Evolutionary conservation across 805 yeast species (phyloP).

Genomic region (Saturnispora sanitii): DNA sequence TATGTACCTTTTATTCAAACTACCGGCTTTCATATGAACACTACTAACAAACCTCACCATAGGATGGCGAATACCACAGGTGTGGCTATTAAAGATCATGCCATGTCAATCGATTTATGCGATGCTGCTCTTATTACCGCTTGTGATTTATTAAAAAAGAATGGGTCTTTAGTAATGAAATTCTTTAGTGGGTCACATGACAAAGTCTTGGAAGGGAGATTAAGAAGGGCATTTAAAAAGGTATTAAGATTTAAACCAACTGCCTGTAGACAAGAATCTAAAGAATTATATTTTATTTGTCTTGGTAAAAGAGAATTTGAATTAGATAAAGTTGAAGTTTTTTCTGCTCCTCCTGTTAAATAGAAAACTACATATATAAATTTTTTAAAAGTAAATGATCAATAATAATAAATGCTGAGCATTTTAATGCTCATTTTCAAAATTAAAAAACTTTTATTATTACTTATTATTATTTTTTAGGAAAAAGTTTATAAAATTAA

Average conservation of each 20-base stretch:
- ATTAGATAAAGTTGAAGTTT: slow-evolving; percentile 36
- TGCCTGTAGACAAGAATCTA: slow-evolving; percentile 70
- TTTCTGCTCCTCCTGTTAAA: slow-evolving; percentile 16
- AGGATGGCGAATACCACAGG: slow-evolving; percentile 96
- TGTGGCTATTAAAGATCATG: slow-evolving; percentile 68
- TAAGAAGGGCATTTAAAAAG: slow-evolving; percentile 47
- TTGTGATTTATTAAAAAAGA: slow-evolving; percentile 53
- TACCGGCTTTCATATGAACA: slow-evolving; percentile 43
- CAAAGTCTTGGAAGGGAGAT: slow-evolving; percentile 43
- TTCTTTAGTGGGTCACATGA: slow-evolving; percentile 81
- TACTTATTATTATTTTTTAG: not conserved
- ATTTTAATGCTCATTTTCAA: no score
- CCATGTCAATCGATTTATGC: slow-evolving; percentile 80
- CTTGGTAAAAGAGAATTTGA: slow-evolving; percentile 34
- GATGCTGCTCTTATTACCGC: slow-evolving; percentile 82
- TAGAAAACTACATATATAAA: not conserved
- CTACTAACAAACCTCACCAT: slow-evolving; percentile 68
- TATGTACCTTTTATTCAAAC: slow-evolving; percentile 54
- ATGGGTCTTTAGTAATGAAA: slow-evolving; percentile 75
- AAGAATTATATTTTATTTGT: slow-evolving; percentile 76
- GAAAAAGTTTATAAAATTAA: not conserved
- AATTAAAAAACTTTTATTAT: not conserved
- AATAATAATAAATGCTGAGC: no score
- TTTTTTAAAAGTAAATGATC: not conserved
- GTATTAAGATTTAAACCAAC: slow-evolving; percentile 71